A percentile compares a stretch with the other conserved stretches of the same genome.
Conservation (phyloP, 768 basidiomycete species). For the Mrakia frigida region DNA sequence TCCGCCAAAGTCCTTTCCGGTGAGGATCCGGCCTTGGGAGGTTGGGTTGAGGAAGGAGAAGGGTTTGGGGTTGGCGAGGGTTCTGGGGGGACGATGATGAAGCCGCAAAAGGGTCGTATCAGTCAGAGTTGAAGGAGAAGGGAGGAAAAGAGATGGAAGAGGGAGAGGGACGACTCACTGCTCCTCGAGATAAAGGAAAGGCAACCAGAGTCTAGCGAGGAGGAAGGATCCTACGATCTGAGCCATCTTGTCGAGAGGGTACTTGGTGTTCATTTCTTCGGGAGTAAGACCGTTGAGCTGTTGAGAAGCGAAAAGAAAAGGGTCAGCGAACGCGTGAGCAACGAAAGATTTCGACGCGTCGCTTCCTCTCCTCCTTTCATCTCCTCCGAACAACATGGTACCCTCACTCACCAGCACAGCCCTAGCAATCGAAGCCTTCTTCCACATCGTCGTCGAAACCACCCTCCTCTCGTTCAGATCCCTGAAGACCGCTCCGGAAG, state of each 20-base stretch:
- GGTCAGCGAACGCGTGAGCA: neutral
- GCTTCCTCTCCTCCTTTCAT: neutral
- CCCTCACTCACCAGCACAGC: neutral
- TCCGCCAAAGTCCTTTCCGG: conserved; percentile 2
- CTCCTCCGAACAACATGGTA: neutral
- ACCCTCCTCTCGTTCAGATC: neutral
- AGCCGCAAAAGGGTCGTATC: neutral
- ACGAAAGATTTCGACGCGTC: neutral
- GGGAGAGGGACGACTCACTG: neutral
- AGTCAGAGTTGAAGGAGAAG: neutral
- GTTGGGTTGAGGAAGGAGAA: conserved; percentile 1
- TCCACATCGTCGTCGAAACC: neutral
- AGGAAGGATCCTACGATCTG: neutral
- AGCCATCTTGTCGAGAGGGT: conserved; percentile 4
- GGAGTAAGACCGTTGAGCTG: neutral
- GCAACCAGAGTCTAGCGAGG: neutral
- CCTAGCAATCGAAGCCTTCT: neutral
- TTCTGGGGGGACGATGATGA: neutral
- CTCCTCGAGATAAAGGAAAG: neutral
- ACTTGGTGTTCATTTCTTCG: neutral
- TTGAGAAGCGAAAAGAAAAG: no score
- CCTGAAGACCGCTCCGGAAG: neutral
- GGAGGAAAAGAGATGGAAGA: neutral
- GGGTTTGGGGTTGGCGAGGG: neutral
- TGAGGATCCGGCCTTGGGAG: neutral